A percentile compares a stretch with the other conserved stretches of the same genome.
phyloP scores from a whole-genome alignment of 345 rosid genomes.

The Populus ilicifolia region DNA sequence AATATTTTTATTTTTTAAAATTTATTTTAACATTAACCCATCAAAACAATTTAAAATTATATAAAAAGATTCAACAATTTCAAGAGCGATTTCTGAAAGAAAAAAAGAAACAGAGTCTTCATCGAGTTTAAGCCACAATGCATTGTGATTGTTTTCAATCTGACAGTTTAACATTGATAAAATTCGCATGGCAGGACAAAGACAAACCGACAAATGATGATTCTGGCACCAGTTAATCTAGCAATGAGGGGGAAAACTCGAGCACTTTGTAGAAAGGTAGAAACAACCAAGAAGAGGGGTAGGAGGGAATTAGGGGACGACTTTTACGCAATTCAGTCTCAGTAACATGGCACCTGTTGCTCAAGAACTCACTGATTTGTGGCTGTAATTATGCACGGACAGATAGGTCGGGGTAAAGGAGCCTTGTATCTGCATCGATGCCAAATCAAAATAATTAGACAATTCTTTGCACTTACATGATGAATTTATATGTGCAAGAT shows the following conservation, averaged over 20 bases:
- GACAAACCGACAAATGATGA: conserved; percentile 24
- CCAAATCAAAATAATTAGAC: neutral
- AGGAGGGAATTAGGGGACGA: neutral
- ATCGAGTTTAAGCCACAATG: neutral
- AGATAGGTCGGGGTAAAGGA: neutral
- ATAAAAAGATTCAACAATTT: too few species aligned
- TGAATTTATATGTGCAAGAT: neutral
- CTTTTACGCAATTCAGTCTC: neutral
- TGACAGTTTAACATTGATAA: neutral
- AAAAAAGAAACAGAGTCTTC: too few species aligned
- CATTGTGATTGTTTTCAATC: neutral
- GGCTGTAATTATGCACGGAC: neutral
- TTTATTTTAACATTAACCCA: too few species aligned
- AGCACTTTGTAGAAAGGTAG: conserved; percentile 23
- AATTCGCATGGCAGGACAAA: conserved; percentile 35
- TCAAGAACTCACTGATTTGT: neutral
- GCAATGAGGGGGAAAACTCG: conserved; percentile 17
- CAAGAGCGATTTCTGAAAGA: too few species aligned
- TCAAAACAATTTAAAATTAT: too few species aligned
- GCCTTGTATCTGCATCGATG: neutral
- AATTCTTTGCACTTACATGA: neutral
- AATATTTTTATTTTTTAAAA: too few species aligned
- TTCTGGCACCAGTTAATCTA: conserved; percentile 22
- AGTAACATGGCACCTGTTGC: neutral
- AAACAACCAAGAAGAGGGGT: neutral